These are phyloP conservation scores for Erucastrum elatum DNA, from an alignment of 345 rosid genomes.

Conservation along the genomic window DNA sequence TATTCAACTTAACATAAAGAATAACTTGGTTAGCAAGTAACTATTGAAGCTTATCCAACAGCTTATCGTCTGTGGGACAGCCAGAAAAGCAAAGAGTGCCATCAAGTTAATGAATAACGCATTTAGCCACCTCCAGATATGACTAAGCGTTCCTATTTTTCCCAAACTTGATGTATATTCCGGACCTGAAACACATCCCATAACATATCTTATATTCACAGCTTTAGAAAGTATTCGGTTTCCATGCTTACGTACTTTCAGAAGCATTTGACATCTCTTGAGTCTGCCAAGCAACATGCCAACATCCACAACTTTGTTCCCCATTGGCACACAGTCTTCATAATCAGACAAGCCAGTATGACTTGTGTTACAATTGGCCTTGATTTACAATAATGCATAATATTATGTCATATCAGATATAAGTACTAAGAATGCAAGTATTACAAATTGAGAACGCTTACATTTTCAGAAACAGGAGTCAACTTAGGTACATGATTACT, in stretches of 20 bases:
- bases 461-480: conserved; percentile 83
- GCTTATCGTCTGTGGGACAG: no score
- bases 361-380: conserved; percentile 45
- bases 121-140: conserved; percentile 13
- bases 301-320: conserved; percentile 81
- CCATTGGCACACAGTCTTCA: conserved; percentile 64
- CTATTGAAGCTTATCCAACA: no score
- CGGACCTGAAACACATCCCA: conserved; percentile 38
- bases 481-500: conserved; percentile 51
- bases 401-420: conserved; percentile 12
- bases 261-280: conserved; percentile 40
- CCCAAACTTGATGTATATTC: conserved; percentile 25
- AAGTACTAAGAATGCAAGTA: neutral
- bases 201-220: neutral
- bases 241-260: conserved; percentile 41
- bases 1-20: no score
- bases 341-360: conserved; percentile 43
- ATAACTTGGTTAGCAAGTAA: no score
- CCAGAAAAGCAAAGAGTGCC: no score
- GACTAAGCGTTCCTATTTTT: conserved; percentile 35
- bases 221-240: neutral
- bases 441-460: conserved; percentile 35
- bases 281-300: conserved; percentile 54
- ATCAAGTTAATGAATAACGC: no score
- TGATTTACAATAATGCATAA: conserved; percentile 41